Conservation (phyloP, 2,329 filamentous ascomycete genomes). For the Trichophyton simii region DNA sequence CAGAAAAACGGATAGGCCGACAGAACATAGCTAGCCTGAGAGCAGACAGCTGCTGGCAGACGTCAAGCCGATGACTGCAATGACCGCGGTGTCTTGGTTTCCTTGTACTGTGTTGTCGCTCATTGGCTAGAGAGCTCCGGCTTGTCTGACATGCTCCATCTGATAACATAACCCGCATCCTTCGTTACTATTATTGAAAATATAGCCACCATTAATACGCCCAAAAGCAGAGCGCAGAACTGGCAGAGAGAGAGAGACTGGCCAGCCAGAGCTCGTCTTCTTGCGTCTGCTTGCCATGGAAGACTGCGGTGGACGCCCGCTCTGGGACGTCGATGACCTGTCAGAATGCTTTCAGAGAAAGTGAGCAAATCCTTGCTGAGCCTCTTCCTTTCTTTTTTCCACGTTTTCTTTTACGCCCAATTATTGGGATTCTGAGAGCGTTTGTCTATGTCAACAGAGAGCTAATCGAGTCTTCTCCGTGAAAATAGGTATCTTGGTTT, state of each 20-base stretch:
- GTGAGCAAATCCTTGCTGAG: constrained; percentile 24
- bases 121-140: not conserved
- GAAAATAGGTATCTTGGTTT: constrained; percentile 52
- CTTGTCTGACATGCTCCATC: not conserved
- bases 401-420: not conserved
- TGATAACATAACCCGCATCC: not conserved
- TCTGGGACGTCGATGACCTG: constrained; percentile 52
- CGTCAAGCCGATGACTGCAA: not conserved
- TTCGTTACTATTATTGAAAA: not conserved
- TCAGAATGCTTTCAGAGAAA: constrained; percentile 48
- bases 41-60: not conserved
- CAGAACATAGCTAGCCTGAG: not conserved
- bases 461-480: not conserved
- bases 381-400: not conserved
- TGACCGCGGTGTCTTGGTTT: not conserved
- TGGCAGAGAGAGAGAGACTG: not conserved
- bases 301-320: constrained; percentile 43
- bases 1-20: not conserved
- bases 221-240: too few species aligned
- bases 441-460: too few species aligned
- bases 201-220: too few species aligned
- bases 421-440: too few species aligned
- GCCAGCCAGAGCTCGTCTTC: not conserved
- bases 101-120: not conserved
- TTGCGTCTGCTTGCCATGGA: constrained; percentile 32